These are phyloP conservation scores for Chrysoporthe austroafricana DNA, from an alignment of 2,329 filamentous ascomycete genomes.

Conservation along the genomic window DNA sequence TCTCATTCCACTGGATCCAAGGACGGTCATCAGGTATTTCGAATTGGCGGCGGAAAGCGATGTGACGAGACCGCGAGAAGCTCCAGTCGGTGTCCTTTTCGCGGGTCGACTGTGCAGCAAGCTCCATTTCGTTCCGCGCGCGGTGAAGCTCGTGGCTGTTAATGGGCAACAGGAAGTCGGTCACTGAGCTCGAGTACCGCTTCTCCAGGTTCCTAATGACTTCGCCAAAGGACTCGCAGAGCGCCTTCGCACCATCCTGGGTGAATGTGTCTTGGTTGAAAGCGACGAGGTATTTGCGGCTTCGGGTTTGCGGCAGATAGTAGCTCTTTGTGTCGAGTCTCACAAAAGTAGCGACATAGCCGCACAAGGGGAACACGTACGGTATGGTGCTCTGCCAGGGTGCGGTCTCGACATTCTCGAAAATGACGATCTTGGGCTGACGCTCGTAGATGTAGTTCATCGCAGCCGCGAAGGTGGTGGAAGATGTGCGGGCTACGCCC, in stretches of 20 bases:
- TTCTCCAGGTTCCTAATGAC: constrained; percentile 54
- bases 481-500: constrained; percentile 26
- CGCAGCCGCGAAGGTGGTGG: constrained; percentile 34
- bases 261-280: constrained; percentile 48
- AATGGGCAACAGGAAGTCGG: constrained; percentile 61
- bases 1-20: constrained; percentile 22
- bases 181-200: constrained; percentile 63
- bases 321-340: constrained; percentile 71
- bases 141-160: constrained; percentile 59
- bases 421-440: constrained; percentile 65
- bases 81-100: constrained; percentile 52
- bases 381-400: constrained; percentile 60
- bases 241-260: constrained; percentile 30
- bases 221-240: constrained; percentile 46
- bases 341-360: constrained; percentile 56
- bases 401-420: constrained; percentile 71
- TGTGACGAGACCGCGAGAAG: constrained; percentile 62
- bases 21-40: constrained; percentile 52
- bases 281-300: constrained; percentile 62
- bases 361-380: constrained; percentile 46
- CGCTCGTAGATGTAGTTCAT: constrained; percentile 40
- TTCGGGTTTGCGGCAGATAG: constrained; percentile 73
- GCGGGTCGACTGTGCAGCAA: constrained; percentile 36
- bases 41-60: constrained; percentile 45
- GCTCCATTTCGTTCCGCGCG: constrained; percentile 52